These are phyloP conservation scores for Blastocystis sp. DNA, from an alignment of 352 stramenopile species.

Conservation along the genomic window DNA sequence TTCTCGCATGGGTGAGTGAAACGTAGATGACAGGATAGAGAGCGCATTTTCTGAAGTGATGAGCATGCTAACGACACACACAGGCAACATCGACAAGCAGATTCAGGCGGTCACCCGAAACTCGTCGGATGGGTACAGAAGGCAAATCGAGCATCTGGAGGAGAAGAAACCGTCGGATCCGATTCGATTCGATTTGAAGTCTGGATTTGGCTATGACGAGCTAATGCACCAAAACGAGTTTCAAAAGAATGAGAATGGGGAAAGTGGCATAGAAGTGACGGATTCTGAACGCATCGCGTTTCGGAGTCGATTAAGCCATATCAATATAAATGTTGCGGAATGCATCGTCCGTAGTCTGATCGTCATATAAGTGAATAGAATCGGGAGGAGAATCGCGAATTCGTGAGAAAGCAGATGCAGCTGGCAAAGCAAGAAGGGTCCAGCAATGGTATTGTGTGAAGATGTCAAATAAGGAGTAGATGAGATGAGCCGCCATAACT, in stretches of 20 bases:
- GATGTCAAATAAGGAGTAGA: not conserved
- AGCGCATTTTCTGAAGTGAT: not conserved
- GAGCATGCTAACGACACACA: slow-evolving; percentile 33
- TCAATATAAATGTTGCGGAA: not conserved
- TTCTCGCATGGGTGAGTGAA: not conserved
- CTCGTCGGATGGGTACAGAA: not conserved
- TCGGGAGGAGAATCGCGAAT: slow-evolving; percentile 34
- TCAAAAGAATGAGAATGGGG: not conserved
- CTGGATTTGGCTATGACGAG: slow-evolving; percentile 21
- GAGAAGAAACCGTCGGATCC: not conserved
- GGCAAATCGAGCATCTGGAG: not conserved
- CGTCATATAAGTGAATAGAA: not conserved
- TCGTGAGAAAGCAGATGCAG: slow-evolving; percentile 47
- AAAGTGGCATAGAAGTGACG: not conserved
- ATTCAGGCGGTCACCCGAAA: not conserved
- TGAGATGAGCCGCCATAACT: slow-evolving; percentile 44
- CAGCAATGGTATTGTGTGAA: not conserved
- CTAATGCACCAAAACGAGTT: slow-evolving; percentile 9
- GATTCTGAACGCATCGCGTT: not conserved
- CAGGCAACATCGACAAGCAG: slow-evolving; percentile 23
- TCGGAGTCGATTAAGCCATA: not conserved
- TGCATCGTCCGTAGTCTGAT: not conserved
- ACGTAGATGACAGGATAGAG: slow-evolving; percentile 22
- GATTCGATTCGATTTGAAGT: not conserved
- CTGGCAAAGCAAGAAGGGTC: slow-evolving; percentile 3